phyloP scores from a whole-genome alignment of 1,284 basidiomycete genomes.

The Ceratobasidium sp. region DNA sequence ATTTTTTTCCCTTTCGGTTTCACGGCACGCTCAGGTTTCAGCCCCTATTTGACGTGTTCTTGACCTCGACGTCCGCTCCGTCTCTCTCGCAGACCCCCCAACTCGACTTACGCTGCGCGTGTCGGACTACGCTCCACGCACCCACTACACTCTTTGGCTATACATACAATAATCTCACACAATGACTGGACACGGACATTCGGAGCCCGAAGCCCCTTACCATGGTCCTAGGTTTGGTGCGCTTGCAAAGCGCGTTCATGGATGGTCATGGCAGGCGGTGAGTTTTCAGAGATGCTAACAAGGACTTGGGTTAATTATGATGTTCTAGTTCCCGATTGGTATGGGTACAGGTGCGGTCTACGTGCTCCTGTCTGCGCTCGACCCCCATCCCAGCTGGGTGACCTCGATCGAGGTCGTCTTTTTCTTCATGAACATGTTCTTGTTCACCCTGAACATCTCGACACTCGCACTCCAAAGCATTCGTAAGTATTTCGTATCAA shows the following conservation, averaged over 20 bases:
- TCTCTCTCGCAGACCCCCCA: conserved; percentile 1
- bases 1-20: conserved; percentile 18
- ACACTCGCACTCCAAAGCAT: conserved; percentile 41
- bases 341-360: conserved; percentile 47
- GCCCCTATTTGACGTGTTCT: conserved; percentile 20
- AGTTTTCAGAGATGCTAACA: not conserved
- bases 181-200: conserved; percentile 42
- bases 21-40: conserved; percentile 15
- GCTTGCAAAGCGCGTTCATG: conserved; percentile 43
- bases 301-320: not conserved
- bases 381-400: conserved; percentile 45
- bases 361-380: conserved; percentile 41
- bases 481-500: conserved; percentile 24
- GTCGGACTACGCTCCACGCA: conserved; percentile 43
- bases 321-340: conserved; percentile 43
- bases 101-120: conserved; percentile 45
- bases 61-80: not conserved
- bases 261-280: conserved; percentile 45
- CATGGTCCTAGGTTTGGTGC: conserved; percentile 34
- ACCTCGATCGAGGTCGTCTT: conserved; percentile 46
- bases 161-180: conserved; percentile 26
- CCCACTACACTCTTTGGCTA: conserved; percentile 6
- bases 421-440: conserved; percentile 48
- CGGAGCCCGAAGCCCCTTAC: conserved; percentile 35
- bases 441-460: conserved; percentile 43